A percentile compares a stretch with the other conserved stretches of the same genome.
Evolutionary conservation across 306 rosid genomes (phyloP).

Genomic region (Malus sieversii): DNA sequence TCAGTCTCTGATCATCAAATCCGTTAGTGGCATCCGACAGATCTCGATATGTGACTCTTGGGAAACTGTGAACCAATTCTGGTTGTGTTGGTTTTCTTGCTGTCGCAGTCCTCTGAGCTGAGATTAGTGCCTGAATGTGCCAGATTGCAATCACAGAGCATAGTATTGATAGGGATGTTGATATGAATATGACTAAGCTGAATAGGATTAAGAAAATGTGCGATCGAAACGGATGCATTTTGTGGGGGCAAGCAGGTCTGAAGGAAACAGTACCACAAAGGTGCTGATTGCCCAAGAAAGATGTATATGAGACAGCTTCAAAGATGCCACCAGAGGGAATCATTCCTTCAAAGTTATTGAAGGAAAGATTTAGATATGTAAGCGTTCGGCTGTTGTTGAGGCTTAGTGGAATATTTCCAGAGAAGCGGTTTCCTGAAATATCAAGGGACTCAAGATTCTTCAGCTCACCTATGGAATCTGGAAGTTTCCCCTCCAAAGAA

Average conservation of each 20-base stretch:
- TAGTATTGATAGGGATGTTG: slow-evolving; percentile 36
- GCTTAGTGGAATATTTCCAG: slow-evolving; percentile 47
- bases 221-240: slow-evolving; percentile 22
- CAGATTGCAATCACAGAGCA: slow-evolving; percentile 41
- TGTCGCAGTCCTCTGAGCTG: slow-evolving; percentile 13
- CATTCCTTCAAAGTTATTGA: slow-evolving; percentile 50
- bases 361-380: slow-evolving; percentile 44
- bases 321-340: slow-evolving; percentile 59
- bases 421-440: slow-evolving; percentile 41
- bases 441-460: slow-evolving; percentile 50
- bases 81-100: slow-evolving; percentile 25
- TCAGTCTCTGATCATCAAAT: slow-evolving; percentile 45
- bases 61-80: slow-evolving; percentile 43
- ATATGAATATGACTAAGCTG: slow-evolving; percentile 28
- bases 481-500: slow-evolving; percentile 45
- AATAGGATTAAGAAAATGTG: slow-evolving; percentile 28
- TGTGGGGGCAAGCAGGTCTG: slow-evolving; percentile 25
- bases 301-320: slow-evolving; percentile 26
- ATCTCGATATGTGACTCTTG: slow-evolving; percentile 55
- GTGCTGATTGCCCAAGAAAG: slow-evolving; percentile 40
- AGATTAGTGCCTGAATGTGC: slow-evolving; percentile 26
- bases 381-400: slow-evolving; percentile 40
- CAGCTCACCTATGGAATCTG: slow-evolving; percentile 43
- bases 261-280: slow-evolving; percentile 40
- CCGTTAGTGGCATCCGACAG: slow-evolving; percentile 57